Evolutionary conservation across 2,329 filamentous ascomycete genomes (phyloP).

Genomic region (Pestalotiopsis fici): DNA sequence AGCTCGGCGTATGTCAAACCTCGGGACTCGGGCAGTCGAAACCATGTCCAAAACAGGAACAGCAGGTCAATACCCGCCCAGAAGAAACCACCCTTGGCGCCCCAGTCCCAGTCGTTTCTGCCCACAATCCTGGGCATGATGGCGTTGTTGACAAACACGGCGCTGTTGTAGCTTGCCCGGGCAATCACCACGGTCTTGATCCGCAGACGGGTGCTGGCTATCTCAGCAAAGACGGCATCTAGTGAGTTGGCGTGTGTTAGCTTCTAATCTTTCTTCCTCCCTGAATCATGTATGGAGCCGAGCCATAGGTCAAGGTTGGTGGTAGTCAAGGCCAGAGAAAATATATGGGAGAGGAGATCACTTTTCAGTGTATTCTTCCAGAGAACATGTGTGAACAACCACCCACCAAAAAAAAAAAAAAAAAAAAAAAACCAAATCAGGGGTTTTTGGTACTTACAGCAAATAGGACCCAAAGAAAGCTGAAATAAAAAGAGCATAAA

Average conservation of each 20-base stretch:
- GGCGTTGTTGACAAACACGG: slow-evolving; percentile 7
- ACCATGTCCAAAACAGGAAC: slow-evolving; percentile 11
- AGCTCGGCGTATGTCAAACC: slow-evolving; percentile 10
- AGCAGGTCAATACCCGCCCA: slow-evolving; percentile 10
- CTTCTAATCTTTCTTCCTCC: no score
- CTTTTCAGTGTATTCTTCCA: no score
- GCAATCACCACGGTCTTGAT: slow-evolving; percentile 10
- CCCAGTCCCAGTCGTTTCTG: slow-evolving; percentile 10
- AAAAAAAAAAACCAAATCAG: no score
- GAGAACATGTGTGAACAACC: no score
- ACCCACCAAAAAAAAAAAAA: no score
- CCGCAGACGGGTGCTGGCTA: slow-evolving; percentile 8
- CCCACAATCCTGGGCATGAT: slow-evolving; percentile 12
- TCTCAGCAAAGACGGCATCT: slow-evolving; percentile 9
- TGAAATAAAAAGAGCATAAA: slow-evolving; percentile 13
- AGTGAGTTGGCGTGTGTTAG: no score
- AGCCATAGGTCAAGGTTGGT: no score
- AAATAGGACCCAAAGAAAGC: slow-evolving; percentile 9
- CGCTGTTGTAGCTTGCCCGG: slow-evolving; percentile 10
- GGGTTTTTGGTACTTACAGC: background rate
- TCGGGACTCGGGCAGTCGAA: slow-evolving; percentile 10
- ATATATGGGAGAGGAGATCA: no score
- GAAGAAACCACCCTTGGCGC: slow-evolving; percentile 10
- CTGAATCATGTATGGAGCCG: no score
- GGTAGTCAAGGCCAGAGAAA: no score